phyloP scores from a whole-genome alignment of 345 rosid species.

The Acer yangbiense region DNA sequence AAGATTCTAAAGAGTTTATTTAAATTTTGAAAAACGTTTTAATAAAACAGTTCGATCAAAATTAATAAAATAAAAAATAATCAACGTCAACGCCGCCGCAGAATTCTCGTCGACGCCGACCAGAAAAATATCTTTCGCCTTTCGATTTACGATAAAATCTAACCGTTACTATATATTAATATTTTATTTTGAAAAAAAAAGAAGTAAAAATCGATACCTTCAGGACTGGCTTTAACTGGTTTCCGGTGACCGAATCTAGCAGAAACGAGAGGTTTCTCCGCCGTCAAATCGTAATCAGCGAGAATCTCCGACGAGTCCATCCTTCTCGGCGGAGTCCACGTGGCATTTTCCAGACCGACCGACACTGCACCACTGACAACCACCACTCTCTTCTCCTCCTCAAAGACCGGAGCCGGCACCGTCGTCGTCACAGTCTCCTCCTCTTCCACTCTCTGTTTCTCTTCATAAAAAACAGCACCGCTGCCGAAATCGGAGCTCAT shows the following conservation, averaged over 20 bases:
- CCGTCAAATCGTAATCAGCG: conserved; percentile 35
- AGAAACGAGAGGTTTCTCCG: conserved; percentile 58
- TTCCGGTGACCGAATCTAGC: conserved; percentile 52
- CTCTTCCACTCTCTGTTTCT: background rate
- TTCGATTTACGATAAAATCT: background rate
- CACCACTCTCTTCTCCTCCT: conserved; percentile 22
- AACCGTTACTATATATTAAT: conserved; percentile 7
- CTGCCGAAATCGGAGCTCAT: background rate
- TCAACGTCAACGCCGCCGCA: background rate
- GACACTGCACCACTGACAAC: background rate
- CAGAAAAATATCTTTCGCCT: background rate
- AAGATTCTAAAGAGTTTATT: no score
- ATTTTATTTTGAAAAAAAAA: background rate
- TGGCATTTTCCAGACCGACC: conserved; percentile 16
- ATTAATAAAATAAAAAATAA: background rate
- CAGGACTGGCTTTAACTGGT: conserved; percentile 36
- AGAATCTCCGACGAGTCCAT: conserved; percentile 26
- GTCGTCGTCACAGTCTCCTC: background rate
- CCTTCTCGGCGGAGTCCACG: conserved; percentile 33
- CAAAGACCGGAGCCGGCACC: background rate
- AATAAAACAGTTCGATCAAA: background rate
- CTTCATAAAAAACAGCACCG: background rate
- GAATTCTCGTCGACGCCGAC: conserved; percentile 7
- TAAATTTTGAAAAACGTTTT: background rate
- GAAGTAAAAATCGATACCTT: conserved; percentile 40